Percentiles rank a stretch among this genome's conserved stretches.
phyloP scores from a whole-genome alignment of 352 stramenopile genomes.

The Peronosclerospora sorghi region DNA sequence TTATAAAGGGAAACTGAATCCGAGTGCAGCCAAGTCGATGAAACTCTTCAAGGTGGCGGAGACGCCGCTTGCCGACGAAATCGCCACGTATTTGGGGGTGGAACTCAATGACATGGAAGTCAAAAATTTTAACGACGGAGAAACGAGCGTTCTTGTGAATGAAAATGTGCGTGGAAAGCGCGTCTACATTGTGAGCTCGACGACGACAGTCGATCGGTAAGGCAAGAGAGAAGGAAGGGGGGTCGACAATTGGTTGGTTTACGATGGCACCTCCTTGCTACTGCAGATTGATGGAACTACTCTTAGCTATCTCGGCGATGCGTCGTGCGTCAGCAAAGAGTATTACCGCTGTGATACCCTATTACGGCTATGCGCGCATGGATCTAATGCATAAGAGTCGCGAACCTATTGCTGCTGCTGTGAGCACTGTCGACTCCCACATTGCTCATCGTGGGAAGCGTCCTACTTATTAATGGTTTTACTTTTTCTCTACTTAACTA shows the following conservation, averaged over 20 bases:
- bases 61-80: constrained; percentile 79
- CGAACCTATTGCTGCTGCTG: constrained; percentile 68
- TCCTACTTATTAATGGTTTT: too few species aligned
- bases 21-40: constrained; percentile 68
- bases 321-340: constrained; percentile 74
- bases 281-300: constrained; percentile 66
- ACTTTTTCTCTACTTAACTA: too few species aligned
- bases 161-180: constrained; percentile 72
- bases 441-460: too few species aligned
- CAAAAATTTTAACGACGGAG: constrained; percentile 74
- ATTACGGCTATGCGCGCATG: constrained; percentile 80
- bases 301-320: constrained; percentile 79
- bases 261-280: not conserved
- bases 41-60: constrained; percentile 86
- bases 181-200: constrained; percentile 83
- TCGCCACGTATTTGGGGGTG: constrained; percentile 70
- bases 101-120: constrained; percentile 73
- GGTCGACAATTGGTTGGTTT: not conserved
- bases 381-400: constrained; percentile 79
- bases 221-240: too few species aligned
- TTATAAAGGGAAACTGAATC: constrained; percentile 81
- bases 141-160: constrained; percentile 67
- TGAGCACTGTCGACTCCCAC: constrained; percentile 4
- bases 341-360: constrained; percentile 81
- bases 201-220: constrained; percentile 75